These are phyloP conservation scores for Cryptosporidium felis DNA, from an alignment of 169 alveolate genomes.

Conservation along the genomic window DNA sequence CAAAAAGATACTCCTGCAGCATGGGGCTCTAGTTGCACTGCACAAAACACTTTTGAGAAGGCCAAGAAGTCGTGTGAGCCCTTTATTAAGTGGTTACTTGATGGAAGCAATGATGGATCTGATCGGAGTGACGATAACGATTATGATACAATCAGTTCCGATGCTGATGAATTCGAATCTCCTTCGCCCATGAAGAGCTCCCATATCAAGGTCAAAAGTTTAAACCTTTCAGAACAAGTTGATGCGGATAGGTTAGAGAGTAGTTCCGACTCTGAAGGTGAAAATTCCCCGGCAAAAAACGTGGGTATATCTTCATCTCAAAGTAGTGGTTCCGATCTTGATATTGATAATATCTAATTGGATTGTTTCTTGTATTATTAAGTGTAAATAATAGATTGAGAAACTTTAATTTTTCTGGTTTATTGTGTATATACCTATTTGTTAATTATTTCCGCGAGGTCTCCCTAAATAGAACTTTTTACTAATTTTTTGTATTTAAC, in stretches of 20 bases:
- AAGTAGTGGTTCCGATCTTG: conserved; percentile 48
- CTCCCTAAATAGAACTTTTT: too few relatives aligned
- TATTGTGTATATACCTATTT: too few relatives aligned
- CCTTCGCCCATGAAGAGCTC: conserved; percentile 19
- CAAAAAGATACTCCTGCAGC: conserved; percentile 66
- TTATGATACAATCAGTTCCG: conserved; percentile 30
- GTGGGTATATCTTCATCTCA: conserved; percentile 22
- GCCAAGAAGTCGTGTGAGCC: conserved; percentile 83
- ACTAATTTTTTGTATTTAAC: too few relatives aligned
- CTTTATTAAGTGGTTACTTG: conserved; percentile 81
- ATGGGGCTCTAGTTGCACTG: conserved; percentile 37
- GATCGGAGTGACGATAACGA: conserved; percentile 73
- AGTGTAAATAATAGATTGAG: too few relatives aligned
- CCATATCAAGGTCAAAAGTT: conserved; percentile 40
- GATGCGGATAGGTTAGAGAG: background rate
- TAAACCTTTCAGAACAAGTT: conserved; percentile 10
- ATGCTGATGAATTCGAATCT: conserved; percentile 13
- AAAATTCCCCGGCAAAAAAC: conserved; percentile 2
- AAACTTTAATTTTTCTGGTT: too few relatives aligned
- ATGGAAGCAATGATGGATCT: conserved; percentile 74
- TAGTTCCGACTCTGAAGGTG: conserved; percentile 23
- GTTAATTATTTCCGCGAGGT: too few relatives aligned
- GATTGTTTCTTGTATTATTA: too few relatives aligned
- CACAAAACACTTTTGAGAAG: conserved; percentile 75
- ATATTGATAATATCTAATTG: conserved; percentile 61